A percentile compares a stretch with the other conserved stretches of the same genome.
These are phyloP conservation scores for Fusarium sp. DNA, from an alignment of 2,329 filamentous ascomycete species.

Conservation along the genomic window DNA sequence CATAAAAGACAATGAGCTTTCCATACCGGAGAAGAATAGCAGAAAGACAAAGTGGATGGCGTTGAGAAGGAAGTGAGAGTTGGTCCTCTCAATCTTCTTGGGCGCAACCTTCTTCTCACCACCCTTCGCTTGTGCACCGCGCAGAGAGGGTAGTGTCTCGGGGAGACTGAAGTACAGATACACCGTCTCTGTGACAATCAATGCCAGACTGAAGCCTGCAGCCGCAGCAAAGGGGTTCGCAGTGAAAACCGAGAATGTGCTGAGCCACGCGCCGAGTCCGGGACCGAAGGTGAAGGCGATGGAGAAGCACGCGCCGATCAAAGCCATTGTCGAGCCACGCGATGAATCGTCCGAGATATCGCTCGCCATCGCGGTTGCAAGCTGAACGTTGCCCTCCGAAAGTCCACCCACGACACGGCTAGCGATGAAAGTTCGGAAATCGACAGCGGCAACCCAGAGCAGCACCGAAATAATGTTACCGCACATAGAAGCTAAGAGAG, in stretches of 20 bases:
- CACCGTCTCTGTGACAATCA: constrained; percentile 88
- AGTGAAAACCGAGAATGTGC: constrained; percentile 80
- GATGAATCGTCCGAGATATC: constrained; percentile 91
- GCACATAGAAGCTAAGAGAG: constrained; percentile 89
- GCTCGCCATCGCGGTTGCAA: constrained; percentile 95
- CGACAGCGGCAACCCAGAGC: constrained; percentile 91
- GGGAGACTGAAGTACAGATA: constrained; percentile 89
- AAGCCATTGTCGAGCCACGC: constrained; percentile 91
- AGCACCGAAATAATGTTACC: constrained; percentile 95
- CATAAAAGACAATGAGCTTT: constrained; percentile 97
- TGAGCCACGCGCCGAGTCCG: constrained; percentile 87
- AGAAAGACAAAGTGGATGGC: constrained; percentile 90
- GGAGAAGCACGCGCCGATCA: constrained; percentile 96
- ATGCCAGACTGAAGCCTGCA: constrained; percentile 84
- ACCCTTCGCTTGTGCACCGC: constrained; percentile 50
- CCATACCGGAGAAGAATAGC: constrained; percentile 97
- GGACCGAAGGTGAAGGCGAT: constrained; percentile 98
- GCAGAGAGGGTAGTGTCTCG: constrained; percentile 81
- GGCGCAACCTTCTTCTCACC: constrained; percentile 37
- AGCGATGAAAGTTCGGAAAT: constrained; percentile 96
- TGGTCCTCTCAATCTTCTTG: constrained; percentile 70
- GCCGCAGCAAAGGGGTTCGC: constrained; percentile 95
- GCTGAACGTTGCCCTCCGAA: constrained; percentile 96
- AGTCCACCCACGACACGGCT: constrained; percentile 91
- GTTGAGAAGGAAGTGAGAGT: constrained; percentile 87